These are phyloP conservation scores for Starmerella vaccinii DNA, from an alignment of 805 yeast genomes.

Conservation along the genomic window DNA sequence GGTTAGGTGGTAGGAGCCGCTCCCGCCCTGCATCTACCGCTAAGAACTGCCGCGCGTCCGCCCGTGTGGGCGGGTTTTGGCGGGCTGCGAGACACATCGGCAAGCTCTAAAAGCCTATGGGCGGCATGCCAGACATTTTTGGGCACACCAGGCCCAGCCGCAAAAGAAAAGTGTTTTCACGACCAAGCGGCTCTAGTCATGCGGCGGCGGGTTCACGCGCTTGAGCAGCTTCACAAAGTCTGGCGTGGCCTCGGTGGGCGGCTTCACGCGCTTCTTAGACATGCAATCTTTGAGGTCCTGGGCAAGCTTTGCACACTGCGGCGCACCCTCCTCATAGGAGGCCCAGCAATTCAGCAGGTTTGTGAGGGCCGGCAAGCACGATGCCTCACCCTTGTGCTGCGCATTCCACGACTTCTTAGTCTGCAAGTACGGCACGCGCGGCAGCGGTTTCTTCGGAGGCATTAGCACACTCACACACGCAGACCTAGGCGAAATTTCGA, in stretches of 20 bases:
- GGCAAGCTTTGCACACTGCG: constrained; percentile 47
- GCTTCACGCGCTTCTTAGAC: constrained; percentile 32
- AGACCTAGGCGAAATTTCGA: neutral
- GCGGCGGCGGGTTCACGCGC: constrained; percentile 41
- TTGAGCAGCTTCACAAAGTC: constrained; percentile 17
- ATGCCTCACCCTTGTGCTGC: constrained; percentile 26
- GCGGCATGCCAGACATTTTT: too few species aligned
- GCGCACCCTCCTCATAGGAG: constrained; percentile 76
- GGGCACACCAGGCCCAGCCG: too few species aligned
- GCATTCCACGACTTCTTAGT: constrained; percentile 17
- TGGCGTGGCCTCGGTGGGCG: constrained; percentile 24
- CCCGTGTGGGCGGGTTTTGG: too few species aligned
- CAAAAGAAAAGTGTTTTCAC: too few species aligned
- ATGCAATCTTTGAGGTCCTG: constrained; percentile 64
- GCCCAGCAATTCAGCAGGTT: constrained; percentile 92
- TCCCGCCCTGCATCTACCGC: too few species aligned
- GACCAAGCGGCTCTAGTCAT: constrained; percentile 31
- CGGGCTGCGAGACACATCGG: too few species aligned
- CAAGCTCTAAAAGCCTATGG: too few species aligned
- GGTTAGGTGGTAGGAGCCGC: too few species aligned
- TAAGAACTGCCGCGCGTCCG: too few species aligned
- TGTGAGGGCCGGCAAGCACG: constrained; percentile 74
- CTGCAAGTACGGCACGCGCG: constrained; percentile 21
- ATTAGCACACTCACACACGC: constrained; percentile 3
- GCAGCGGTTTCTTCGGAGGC: constrained; percentile 19